phyloP scores from a whole-genome alignment of 192 early-diverging fungal genomes.

The Lobulomyces angularis region DNA sequence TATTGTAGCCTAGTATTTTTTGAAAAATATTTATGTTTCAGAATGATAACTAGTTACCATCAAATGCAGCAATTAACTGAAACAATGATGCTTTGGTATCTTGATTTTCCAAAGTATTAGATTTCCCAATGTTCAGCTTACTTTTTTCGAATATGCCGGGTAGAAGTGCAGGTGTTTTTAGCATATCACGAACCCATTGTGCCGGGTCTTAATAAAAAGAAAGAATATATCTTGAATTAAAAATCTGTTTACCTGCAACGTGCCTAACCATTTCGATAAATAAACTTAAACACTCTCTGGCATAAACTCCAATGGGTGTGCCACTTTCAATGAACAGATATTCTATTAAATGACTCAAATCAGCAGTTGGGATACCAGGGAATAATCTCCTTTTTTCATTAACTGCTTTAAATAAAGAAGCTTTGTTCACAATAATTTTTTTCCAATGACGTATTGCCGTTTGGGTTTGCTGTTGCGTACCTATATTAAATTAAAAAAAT shows the following conservation, averaged over 20 bases:
- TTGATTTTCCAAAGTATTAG: no score
- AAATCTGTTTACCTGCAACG: constrained; percentile 28
- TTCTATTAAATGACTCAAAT: constrained; percentile 32
- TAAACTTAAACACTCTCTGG: constrained; percentile 47
- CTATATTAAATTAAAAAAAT: constrained; percentile 12
- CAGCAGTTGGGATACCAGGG: constrained; percentile 22
- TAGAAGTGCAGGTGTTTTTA: no score
- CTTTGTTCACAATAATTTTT: constrained; percentile 45
- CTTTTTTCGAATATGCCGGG: no score
- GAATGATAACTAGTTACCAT: no score
- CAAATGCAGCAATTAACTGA: no score
- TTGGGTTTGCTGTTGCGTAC: constrained; percentile 36
- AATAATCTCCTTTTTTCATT: constrained; percentile 28
- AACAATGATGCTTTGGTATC: no score
- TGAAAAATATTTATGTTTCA: no score
- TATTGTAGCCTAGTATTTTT: no score
- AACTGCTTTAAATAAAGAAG: constrained; percentile 30
- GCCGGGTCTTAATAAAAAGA: no score
- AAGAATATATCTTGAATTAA: no score
- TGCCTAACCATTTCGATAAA: constrained; percentile 41
- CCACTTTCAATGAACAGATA: constrained; percentile 50
- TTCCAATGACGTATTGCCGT: constrained; percentile 42
- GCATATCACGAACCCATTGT: no score
- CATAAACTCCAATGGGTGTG: constrained; percentile 37
- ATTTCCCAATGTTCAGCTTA: no score